Conservation (phyloP, 108 stramenopile genomes). For the Pseudonitzschia delicatissima region DNA sequence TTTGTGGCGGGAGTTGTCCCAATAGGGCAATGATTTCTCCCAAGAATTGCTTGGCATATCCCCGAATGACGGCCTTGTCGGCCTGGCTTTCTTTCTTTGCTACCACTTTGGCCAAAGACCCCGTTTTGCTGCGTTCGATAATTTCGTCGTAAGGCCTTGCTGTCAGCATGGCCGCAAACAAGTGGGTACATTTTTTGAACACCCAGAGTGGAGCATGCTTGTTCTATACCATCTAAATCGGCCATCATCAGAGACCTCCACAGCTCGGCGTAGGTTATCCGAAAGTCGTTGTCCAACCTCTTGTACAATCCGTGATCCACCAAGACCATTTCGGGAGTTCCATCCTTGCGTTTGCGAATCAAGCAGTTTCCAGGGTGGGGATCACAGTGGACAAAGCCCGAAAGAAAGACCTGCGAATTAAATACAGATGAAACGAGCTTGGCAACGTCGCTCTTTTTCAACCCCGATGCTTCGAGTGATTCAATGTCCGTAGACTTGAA, state of each 20-base stretch:
- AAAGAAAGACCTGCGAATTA: conserved; percentile 69
- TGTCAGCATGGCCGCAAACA: conserved; percentile 92
- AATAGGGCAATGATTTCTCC: conserved; percentile 82
- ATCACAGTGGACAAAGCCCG: conserved; percentile 86
- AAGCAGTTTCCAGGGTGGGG: conserved; percentile 95
- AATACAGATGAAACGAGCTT: conserved; percentile 75
- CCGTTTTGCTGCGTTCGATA: conserved; percentile 62
- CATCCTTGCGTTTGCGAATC: conserved; percentile 54
- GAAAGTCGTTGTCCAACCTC: conserved; percentile 70
- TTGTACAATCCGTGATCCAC: conserved; percentile 93
- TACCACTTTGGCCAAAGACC: conserved; percentile 22
- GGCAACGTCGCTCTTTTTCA: conserved; percentile 69
- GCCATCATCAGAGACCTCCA: conserved; percentile 86
- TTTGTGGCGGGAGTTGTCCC: conserved; percentile 80
- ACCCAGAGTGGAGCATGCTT: conserved; percentile 69
- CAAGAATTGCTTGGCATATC: conserved; percentile 89
- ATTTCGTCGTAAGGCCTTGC: conserved; percentile 94
- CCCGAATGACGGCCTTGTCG: conserved; percentile 84
- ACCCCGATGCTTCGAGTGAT: conserved; percentile 53
- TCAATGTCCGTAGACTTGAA: conserved; percentile 78
- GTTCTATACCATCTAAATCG: conserved; percentile 76
- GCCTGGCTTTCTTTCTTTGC: conserved; percentile 40
- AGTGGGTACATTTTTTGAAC: conserved; percentile 78
- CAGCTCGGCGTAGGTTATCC: conserved; percentile 69
- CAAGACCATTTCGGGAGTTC: conserved; percentile 85